Evolutionary conservation across 1,284 basidiomycete genomes (phyloP).

Genomic region (Termitomyces sp.): DNA sequence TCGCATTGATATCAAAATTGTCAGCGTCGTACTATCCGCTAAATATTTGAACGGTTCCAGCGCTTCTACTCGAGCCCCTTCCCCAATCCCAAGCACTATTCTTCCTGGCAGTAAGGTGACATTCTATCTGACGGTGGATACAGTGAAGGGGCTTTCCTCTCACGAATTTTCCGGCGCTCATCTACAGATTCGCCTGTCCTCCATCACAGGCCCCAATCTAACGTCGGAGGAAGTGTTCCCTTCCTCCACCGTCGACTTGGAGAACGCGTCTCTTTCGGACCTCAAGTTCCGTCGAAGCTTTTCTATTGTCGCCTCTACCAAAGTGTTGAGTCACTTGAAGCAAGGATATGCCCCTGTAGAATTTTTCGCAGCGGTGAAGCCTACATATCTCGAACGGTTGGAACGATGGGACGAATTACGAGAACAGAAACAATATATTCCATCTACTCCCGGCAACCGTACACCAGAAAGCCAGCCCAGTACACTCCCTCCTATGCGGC

Average conservation of each 20-base stretch:
- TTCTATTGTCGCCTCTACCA: conserved; percentile 70
- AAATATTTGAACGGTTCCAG: conserved; percentile 60
- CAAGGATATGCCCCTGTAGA: conserved; percentile 80
- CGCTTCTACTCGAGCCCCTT: conserved; percentile 63
- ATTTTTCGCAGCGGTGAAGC: conserved; percentile 78
- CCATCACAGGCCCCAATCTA: conserved; percentile 69
- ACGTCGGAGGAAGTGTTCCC: conserved; percentile 79
- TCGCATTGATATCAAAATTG: conserved; percentile 76
- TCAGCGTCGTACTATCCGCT: conserved; percentile 59
- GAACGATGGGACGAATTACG: conserved; percentile 90
- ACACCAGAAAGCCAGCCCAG: conserved; percentile 33
- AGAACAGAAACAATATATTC: conserved; percentile 50
- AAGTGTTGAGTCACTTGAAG: conserved; percentile 68
- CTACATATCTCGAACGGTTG: conserved; percentile 81
- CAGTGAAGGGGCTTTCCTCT: conserved; percentile 81
- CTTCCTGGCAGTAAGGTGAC: conserved; percentile 72
- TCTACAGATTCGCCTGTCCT: conserved; percentile 77
- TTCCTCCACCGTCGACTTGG: conserved; percentile 71
- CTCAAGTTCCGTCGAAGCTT: conserved; percentile 79
- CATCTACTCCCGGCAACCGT: conserved; percentile 29
- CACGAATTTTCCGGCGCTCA: conserved; percentile 84
- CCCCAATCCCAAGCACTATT: conserved; percentile 61
- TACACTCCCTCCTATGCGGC: conserved; percentile 70
- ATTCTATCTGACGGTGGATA: conserved; percentile 81
- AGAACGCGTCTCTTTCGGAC: conserved; percentile 65